Percentiles rank a stretch among this genome's conserved stretches.
These are phyloP conservation scores for Polyporus arcularius DNA, from an alignment of 768 basidiomycete species.

Conservation along the genomic window DNA sequence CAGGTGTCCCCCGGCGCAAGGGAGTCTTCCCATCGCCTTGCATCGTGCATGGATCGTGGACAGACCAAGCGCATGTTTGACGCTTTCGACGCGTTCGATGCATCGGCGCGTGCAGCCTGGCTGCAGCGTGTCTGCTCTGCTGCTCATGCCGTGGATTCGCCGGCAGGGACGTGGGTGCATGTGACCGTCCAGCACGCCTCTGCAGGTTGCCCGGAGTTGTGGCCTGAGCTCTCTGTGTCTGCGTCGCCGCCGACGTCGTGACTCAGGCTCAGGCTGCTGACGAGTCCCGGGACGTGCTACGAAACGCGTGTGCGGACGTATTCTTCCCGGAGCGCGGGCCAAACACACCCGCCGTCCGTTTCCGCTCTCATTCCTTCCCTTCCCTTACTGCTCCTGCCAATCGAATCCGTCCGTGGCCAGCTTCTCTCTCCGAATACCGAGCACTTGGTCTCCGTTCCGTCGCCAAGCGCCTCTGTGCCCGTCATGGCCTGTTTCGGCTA, in stretches of 20 bases:
- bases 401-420: too few species aligned
- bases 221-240: too few species aligned
- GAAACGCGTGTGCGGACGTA: neutral
- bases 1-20: constrained; percentile 5
- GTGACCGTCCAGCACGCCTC: neutral
- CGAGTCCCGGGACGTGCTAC: neutral
- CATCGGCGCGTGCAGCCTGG: neutral
- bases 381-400: too few species aligned
- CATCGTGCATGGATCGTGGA: neutral
- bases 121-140: neutral
- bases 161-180: neutral
- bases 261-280: neutral
- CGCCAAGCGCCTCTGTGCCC: too few species aligned
- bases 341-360: neutral
- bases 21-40: constrained; percentile 20
- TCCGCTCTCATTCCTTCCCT: neutral
- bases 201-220: too few species aligned
- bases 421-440: too few species aligned
- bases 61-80: neutral
- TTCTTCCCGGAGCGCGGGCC: neutral
- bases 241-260: neutral
- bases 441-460: too few species aligned
- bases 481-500: too few species aligned
- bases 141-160: neutral
- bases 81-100: neutral